Percentiles rank a stretch among this genome's conserved stretches.
These are phyloP conservation scores for Amphibolis antarctica DNA, from an alignment of 106 monocot species.

Conservation along the genomic window DNA sequence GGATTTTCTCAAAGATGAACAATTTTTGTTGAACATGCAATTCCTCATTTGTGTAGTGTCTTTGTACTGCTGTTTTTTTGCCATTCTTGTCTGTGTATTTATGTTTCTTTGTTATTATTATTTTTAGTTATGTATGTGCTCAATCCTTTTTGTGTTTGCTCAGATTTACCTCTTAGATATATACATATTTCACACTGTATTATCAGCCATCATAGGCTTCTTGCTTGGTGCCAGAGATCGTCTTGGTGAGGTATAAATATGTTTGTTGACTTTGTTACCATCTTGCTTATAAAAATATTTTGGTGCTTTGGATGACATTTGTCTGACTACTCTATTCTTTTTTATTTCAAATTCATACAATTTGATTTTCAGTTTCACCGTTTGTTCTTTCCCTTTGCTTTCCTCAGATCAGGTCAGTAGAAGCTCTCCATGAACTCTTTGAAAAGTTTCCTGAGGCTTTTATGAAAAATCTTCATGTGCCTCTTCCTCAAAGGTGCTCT, in stretches of 20 bases:
- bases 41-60: no score
- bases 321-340: background rate
- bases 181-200: constrained; percentile 67
- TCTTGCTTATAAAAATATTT: background rate
- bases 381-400: background rate
- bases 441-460: constrained; percentile 88
- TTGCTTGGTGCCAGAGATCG: constrained; percentile 78
- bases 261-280: background rate
- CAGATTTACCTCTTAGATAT: constrained; percentile 93
- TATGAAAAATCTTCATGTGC: constrained; percentile 55
- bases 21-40: no score
- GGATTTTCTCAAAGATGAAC: no score
- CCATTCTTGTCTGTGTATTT: no score
- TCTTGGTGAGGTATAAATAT: constrained; percentile 56
- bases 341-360: background rate
- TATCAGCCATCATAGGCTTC: constrained; percentile 79
- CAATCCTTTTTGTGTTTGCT: constrained; percentile 4
- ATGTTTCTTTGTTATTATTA: no score
- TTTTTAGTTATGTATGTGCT: no score
- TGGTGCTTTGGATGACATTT: background rate
- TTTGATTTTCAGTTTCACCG: background rate
- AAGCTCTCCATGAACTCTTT: constrained; percentile 68
- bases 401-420: constrained; percentile 72
- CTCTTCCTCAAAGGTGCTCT: constrained; percentile 43
- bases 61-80: no score